phyloP scores from a whole-genome alignment of 306 rosid species.

The Quercus alba region DNA sequence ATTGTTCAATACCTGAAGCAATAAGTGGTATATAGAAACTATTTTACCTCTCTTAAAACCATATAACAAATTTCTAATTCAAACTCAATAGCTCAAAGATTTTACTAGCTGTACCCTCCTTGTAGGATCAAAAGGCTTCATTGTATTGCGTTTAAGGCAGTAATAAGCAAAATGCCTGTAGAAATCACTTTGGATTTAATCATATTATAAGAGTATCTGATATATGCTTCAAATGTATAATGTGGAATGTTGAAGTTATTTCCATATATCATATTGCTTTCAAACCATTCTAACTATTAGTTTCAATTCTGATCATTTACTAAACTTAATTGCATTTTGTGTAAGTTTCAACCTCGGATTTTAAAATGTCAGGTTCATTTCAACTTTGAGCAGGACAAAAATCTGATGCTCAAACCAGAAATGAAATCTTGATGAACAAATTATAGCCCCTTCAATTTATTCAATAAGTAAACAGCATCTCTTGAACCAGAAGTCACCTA shows the following conservation, averaged over 20 bases:
- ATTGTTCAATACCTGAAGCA: background rate
- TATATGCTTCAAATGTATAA: background rate
- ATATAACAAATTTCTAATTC: slow-evolving; percentile 6
- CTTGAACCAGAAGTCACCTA: background rate
- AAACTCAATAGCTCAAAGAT: slow-evolving; percentile 14
- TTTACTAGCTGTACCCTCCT: background rate
- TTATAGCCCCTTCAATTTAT: background rate
- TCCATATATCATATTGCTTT: background rate
- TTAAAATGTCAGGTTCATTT: background rate
- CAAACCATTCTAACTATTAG: background rate
- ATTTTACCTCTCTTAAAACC: slow-evolving; percentile 1
- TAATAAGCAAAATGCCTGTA: slow-evolving; percentile 6
- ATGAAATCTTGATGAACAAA: background rate
- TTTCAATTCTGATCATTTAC: background rate
- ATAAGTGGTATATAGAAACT: slow-evolving; percentile 1
- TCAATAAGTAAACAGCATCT: background rate
- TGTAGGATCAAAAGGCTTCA: slow-evolving; percentile 7
- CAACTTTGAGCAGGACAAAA: background rate
- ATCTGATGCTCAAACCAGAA: background rate
- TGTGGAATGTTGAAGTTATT: background rate
- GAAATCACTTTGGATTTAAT: background rate
- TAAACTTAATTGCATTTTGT: background rate
- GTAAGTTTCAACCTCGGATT: background rate
- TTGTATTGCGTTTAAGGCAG: slow-evolving; percentile 12
- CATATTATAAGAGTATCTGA: background rate